These are phyloP conservation scores for Saitoella complicata DNA, from an alignment of 805 yeast species.

Conservation along the genomic window DNA sequence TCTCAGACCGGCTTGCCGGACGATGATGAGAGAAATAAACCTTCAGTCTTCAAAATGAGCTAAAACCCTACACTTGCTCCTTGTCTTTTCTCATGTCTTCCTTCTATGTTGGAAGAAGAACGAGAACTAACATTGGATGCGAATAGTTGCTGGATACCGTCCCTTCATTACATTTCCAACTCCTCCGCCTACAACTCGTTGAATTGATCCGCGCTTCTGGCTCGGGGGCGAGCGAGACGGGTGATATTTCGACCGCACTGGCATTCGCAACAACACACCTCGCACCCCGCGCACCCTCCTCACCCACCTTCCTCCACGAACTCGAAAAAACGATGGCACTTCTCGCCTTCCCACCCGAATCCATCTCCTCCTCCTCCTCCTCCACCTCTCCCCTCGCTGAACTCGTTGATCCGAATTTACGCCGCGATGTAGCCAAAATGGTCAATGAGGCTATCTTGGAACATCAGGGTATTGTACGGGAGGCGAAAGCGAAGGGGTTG, in stretches of 20 bases:
- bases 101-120: background rate
- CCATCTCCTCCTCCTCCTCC: conserved; percentile 16
- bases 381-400: conserved; percentile 38
- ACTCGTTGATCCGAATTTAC: conserved; percentile 41
- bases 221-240: conserved; percentile 6
- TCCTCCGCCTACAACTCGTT: conserved; percentile 55
- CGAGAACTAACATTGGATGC: background rate
- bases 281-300: conserved; percentile 41
- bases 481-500: too few species aligned
- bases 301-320: conserved; percentile 43
- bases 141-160: conserved; percentile 38
- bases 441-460: conserved; percentile 52
- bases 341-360: conserved; percentile 32
- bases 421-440: conserved; percentile 49
- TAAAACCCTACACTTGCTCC: background rate
- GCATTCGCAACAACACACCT: conserved; percentile 27
- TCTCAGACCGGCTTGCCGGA: conserved; percentile 7
- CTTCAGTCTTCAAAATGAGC: conserved; percentile 18
- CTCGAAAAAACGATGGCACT: conserved; percentile 75
- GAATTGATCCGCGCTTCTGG: conserved; percentile 57
- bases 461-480: conserved; percentile 18
- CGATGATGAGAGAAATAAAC: conserved; percentile 13
- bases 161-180: conserved; percentile 50
- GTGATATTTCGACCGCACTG: conserved; percentile 14
- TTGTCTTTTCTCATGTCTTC: background rate